Evolutionary conservation across 2,329 filamentous ascomycete genomes (phyloP).

Genomic region (Curvularia sp.): DNA sequence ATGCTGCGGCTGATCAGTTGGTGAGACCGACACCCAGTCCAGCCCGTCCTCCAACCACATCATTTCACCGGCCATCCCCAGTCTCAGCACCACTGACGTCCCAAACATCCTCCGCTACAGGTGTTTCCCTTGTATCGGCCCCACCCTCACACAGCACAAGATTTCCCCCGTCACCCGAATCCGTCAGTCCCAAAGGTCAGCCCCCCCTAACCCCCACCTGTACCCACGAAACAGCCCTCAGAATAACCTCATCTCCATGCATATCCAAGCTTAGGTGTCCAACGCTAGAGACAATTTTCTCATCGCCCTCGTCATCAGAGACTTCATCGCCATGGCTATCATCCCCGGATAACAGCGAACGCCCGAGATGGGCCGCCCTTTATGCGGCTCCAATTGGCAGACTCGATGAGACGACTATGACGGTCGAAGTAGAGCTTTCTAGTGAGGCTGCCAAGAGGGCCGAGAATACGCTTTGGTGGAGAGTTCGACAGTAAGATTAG

Average conservation of each 20-base stretch:
- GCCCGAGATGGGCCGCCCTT: background rate
- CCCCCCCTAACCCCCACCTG: background rate
- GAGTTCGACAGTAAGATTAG: background rate
- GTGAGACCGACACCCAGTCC: no score
- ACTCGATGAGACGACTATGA: background rate
- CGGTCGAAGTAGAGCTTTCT: background rate
- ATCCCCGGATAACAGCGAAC: background rate
- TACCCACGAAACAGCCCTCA: background rate
- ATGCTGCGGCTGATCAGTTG: background rate
- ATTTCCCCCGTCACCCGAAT: background rate
- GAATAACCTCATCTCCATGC: background rate
- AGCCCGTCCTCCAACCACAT: background rate
- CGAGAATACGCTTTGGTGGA: background rate
- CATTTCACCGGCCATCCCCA: background rate
- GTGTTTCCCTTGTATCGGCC: no score
- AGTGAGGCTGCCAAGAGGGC: background rate
- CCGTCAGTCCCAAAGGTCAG: background rate
- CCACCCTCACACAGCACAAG: no score
- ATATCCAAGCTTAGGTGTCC: background rate
- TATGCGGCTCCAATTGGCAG: background rate
- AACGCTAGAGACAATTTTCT: background rate
- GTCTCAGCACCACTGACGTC: background rate
- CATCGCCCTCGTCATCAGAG: background rate
- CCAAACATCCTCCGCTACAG: no score
- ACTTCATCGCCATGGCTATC: background rate